phyloP scores from a whole-genome alignment of 2,329 filamentous ascomycete genomes.

The Ambrosiella cleistominuta region DNA sequence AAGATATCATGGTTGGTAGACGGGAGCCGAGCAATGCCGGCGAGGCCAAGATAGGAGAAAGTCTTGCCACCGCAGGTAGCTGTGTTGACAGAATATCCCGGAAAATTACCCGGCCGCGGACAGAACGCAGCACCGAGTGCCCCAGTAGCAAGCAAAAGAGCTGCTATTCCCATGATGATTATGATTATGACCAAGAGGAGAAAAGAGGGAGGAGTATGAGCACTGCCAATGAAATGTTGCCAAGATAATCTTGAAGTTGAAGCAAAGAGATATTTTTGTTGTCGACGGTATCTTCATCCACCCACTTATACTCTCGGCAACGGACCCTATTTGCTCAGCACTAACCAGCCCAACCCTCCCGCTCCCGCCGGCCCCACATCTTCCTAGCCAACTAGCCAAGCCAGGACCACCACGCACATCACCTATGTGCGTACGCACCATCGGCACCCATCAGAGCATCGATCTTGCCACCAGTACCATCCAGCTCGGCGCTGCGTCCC shows the following conservation, averaged over 20 bases:
- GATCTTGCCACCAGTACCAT: too few species aligned
- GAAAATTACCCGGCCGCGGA: not conserved
- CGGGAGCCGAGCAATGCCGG: conserved; percentile 46
- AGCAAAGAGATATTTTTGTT: too few species aligned
- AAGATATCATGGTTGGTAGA: conserved; percentile 44
- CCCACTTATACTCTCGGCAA: too few species aligned
- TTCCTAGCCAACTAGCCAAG: not conserved
- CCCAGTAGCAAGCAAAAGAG: not conserved
- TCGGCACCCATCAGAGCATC: not conserved
- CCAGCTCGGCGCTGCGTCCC: not conserved
- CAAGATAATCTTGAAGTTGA: too few species aligned
- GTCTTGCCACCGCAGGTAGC: conserved; percentile 36
- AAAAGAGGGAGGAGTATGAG: too few species aligned
- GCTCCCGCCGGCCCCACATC: not conserved
- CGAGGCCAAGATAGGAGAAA: conserved; percentile 50
- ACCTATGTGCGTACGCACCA: not conserved
- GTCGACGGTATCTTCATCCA: too few species aligned
- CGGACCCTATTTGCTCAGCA: not conserved
- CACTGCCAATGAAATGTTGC: too few species aligned
- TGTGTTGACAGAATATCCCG: not conserved
- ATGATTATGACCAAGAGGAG: not conserved
- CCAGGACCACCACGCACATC: not conserved
- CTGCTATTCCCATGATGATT: not conserved
- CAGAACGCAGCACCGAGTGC: not conserved
- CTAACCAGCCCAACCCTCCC: not conserved